Base-by-base conservation (phyloP, 2,329 filamentous ascomycete species). In the Colletotrichum liriopes region DNA sequence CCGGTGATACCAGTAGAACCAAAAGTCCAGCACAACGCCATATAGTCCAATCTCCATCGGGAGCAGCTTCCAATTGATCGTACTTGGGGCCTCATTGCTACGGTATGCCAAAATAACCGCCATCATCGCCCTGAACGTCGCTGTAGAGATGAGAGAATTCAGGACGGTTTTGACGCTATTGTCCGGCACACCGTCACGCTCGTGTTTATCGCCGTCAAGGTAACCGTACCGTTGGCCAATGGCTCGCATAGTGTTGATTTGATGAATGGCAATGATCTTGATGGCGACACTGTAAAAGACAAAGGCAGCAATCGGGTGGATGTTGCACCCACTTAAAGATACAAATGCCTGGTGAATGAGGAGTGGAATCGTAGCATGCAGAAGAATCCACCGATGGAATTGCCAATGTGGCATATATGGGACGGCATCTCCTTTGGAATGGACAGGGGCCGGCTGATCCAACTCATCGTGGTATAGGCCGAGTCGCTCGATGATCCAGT, bases 1-100 rank as follows among this genome's bases (percentile, higher is more conserved):
- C 3, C 83, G 81, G 72, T 84, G 83, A 69, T 84, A 84, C 79
- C 81, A 79, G 75, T 84, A 84, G 75, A 84, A 84, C 82, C 82
- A 86, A 59, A 84, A 84, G 74, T 85, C 84, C 7, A 86, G 78
- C 11, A 85, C 76, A 61, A 85, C 78, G 4, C 79, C 80, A 71
- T 86, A 86, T 0, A 85, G 74, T 0, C 81, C 81, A 7, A 83
- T 77, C 47, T 85, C 81, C 6, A 85, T 37, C 0, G 81, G 77
- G 0, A 84, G 78, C 80, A 81, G 82, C n/a, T 71, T 73, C 77
- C 80, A 82, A 65, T 75, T 78, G 43, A 79, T 75, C 12, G 76
- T 65, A 2, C 72, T 58, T 1, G 80, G 81, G 0, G 75, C 52
- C 75, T 75, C 11, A 66, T 74, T 3, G 62, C 45, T 16, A 75